Evolutionary conservation across 2,329 filamentous ascomycete species (phyloP).

Genomic region (Aspergillus sojae): DNA sequence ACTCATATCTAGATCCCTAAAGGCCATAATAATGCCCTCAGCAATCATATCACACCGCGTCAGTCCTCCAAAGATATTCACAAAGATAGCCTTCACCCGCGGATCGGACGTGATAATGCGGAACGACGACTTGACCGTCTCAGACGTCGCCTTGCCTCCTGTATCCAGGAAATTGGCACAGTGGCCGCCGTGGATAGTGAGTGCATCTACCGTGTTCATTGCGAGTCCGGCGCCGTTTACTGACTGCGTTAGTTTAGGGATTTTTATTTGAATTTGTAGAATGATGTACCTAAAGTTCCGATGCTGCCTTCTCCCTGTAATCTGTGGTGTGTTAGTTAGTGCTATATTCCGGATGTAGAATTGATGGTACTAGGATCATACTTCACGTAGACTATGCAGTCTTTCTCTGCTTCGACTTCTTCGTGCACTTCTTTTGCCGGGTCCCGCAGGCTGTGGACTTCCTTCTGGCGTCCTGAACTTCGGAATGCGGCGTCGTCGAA

Average conservation of each 20-base stretch:
- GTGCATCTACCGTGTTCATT: slow-evolving; percentile 87
- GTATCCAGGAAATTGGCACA: slow-evolving; percentile 88
- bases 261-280: neutral
- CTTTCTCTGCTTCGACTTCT: slow-evolving; percentile 65
- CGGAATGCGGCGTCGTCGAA: slow-evolving; percentile 73
- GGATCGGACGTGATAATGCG: slow-evolving; percentile 71
- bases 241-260: too few species aligned
- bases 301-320: slow-evolving; percentile 62
- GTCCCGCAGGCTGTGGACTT: slow-evolving; percentile 62
- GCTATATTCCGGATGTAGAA: too few species aligned
- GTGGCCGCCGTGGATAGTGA: slow-evolving; percentile 66
- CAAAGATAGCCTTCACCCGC: slow-evolving; percentile 71
- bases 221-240: slow-evolving; percentile 73
- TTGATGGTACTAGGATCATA: slow-evolving; percentile 31
- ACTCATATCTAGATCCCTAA: slow-evolving; percentile 66
- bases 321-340: slow-evolving; percentile 27
- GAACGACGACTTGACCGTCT: slow-evolving; percentile 78
- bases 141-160: slow-evolving; percentile 81
- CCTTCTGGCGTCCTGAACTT: slow-evolving; percentile 62
- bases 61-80: slow-evolving; percentile 72
- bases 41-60: slow-evolving; percentile 83
- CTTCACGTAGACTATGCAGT: slow-evolving; percentile 79
- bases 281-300: slow-evolving; percentile 66
- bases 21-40: slow-evolving; percentile 71
- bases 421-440: slow-evolving; percentile 54